Conservation (phyloP, 23 red algal genomes). For the Porphyridium purpureum region DNA sequence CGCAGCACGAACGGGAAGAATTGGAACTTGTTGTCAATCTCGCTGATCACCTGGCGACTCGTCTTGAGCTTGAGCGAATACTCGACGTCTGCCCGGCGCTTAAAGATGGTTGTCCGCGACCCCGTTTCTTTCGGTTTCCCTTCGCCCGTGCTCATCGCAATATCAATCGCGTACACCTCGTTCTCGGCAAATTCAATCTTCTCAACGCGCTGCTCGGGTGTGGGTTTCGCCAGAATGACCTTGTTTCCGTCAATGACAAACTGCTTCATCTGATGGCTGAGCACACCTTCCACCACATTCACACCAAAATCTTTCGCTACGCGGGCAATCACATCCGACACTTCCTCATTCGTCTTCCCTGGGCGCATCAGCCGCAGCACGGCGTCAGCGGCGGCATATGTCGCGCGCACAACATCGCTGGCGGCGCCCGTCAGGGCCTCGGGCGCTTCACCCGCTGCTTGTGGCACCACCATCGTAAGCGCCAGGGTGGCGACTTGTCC, state of each 20-base stretch:
- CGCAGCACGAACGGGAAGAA: conserved; percentile 80
- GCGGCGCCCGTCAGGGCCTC: conserved; percentile 18
- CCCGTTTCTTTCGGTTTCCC: conserved; percentile 58
- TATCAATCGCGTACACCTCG: conserved; percentile 79
- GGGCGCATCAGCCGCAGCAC: conserved; percentile 66
- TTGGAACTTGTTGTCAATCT: conserved; percentile 68
- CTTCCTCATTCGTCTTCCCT: conserved; percentile 68
- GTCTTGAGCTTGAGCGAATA: conserved; percentile 96
- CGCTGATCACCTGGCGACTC: conserved; percentile 47
- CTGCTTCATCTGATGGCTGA: conserved; percentile 87
- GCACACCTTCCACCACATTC: conserved; percentile 57
- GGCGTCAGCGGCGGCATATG: conserved; percentile 78
- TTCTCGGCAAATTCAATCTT: conserved; percentile 60
- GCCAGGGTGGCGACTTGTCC: conserved; percentile 61
- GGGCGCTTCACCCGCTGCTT: conserved; percentile 11
- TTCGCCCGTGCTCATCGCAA: conserved; percentile 94
- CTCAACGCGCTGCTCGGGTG: conserved; percentile 63
- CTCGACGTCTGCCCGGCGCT: conserved; percentile 76
- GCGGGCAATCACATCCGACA: conserved; percentile 56
- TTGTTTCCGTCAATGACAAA: conserved; percentile 84
- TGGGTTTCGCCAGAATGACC: conserved; percentile 74
- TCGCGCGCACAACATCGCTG: conserved; percentile 53
- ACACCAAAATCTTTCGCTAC: conserved; percentile 59
- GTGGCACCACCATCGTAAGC: conserved; percentile 25
- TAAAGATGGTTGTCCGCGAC: conserved; percentile 59